Percentiles rank a stretch among this genome's conserved stretches.
These are phyloP conservation scores for Physaria fendleri DNA, from an alignment of 345 rosid genomes.

Conservation along the genomic window DNA sequence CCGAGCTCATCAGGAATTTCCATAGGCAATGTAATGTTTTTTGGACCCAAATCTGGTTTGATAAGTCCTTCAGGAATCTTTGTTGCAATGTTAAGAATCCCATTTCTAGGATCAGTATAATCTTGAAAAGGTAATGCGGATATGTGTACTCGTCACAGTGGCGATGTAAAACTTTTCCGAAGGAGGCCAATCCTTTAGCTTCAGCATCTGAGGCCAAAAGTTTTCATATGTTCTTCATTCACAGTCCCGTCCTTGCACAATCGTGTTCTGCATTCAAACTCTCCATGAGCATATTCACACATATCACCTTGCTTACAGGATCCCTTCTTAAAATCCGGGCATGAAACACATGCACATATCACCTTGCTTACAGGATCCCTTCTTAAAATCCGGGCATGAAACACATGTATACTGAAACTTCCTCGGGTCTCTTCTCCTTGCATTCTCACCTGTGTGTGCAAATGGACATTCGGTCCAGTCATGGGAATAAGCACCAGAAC, in stretches of 20 bases:
- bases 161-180: constrained; percentile 84
- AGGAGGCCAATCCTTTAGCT: constrained; percentile 98
- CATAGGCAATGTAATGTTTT: constrained; percentile 90
- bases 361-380: too few species aligned
- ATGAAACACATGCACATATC: too few species aligned
- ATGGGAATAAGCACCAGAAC: constrained; percentile 62
- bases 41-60: constrained; percentile 92
- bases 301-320: constrained; percentile 64
- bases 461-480: constrained; percentile 94
- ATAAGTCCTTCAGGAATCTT: constrained; percentile 55
- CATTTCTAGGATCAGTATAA: constrained; percentile 67
- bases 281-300: constrained; percentile 39
- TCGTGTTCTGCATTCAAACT: constrained; percentile 77
- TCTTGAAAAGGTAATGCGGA: constrained; percentile 76
- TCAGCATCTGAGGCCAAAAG: constrained; percentile 93
- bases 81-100: constrained; percentile 71
- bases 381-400: too few species aligned
- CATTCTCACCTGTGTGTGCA: constrained; percentile 81
- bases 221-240: constrained; percentile 61
- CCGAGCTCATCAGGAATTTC: constrained; percentile 64
- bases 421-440: too few species aligned
- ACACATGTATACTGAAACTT: too few species aligned
- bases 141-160: constrained; percentile 83
- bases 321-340: too few species aligned
- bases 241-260: constrained; percentile 81